Conservation (phyloP, 2,329 filamentous ascomycete genomes). For the Emmonsiellopsis sp. region DNA sequence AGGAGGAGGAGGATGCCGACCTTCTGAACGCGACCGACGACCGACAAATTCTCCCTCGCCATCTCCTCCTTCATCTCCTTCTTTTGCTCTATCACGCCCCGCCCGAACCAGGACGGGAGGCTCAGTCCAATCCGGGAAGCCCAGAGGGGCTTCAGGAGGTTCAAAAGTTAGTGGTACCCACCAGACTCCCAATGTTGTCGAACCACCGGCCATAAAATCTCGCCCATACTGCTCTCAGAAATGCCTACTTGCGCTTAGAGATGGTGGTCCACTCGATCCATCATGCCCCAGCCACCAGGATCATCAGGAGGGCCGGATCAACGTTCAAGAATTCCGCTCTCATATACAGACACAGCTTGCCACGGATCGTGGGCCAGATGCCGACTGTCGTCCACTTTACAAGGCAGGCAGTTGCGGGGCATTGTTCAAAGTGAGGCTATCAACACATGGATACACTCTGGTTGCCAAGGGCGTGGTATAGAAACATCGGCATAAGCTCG, state of each 20-base stretch:
- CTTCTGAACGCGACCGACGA: not conserved
- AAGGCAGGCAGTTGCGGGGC: constrained; percentile 4
- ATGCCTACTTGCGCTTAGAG: constrained; percentile 5
- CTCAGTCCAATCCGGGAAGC: not conserved
- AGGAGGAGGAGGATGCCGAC: not conserved
- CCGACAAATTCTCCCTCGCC: not conserved
- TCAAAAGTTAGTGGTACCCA: not conserved
- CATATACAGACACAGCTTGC: constrained; percentile 4
- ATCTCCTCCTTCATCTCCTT: constrained; percentile 3
- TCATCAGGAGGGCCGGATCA: not conserved
- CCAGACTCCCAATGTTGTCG: not conserved
- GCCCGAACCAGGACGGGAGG: not conserved
- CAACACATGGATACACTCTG: constrained; percentile 5
- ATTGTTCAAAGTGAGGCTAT: constrained; percentile 5
- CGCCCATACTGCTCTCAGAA: constrained; percentile 6
- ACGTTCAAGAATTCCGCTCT: not conserved
- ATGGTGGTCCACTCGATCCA: constrained; percentile 1
- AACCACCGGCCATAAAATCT: not conserved
- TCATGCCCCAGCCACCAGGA: constrained; percentile 5
- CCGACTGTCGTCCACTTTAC: constrained; percentile 6
- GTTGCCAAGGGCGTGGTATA: constrained; percentile 1
- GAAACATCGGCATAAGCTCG: not conserved
- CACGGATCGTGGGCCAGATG: constrained; percentile 2
- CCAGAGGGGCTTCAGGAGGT: not conserved
- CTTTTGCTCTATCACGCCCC: not conserved